A percentile compares a stretch with the other conserved stretches of the same genome.
phyloP scores from a whole-genome alignment of 75 land plant species.

The Sequoia sempervirens region DNA sequence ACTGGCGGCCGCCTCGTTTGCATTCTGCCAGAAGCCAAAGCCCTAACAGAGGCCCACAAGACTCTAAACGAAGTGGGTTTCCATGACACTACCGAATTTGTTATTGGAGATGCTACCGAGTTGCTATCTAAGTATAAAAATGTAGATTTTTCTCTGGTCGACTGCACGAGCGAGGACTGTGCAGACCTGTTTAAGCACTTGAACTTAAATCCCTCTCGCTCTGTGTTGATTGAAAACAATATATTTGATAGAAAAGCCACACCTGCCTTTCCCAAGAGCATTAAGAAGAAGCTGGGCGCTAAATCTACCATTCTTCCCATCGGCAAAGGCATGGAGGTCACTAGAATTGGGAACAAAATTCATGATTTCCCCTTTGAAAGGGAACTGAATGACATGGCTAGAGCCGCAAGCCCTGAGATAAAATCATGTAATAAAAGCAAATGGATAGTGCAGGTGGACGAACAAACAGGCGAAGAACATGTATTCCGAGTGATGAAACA shows the following conservation, averaged over 20 bases:
- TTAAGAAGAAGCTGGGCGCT: constrained; percentile 10
- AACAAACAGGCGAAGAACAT: constrained; percentile 10
- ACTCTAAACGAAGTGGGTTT: constrained; percentile 10
- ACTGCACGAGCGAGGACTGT: constrained; percentile 12
- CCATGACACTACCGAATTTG: constrained; percentile 11
- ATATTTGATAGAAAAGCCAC: constrained; percentile 6
- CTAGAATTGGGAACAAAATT: constrained; percentile 1
- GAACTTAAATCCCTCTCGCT: constrained; percentile 15
- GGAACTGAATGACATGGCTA: not conserved
- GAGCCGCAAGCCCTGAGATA: not conserved
- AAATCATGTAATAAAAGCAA: not conserved
- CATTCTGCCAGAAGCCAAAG: constrained; percentile 9
- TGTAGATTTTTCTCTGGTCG: constrained; percentile 25
- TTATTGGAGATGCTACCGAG: constrained; percentile 16
- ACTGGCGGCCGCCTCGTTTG: constrained; percentile 34
- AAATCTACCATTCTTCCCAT: constrained; percentile 25
- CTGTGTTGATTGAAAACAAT: constrained; percentile 29
- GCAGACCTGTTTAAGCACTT: constrained; percentile 6
- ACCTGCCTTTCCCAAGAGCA: constrained; percentile 3
- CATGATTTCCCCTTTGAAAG: not conserved
- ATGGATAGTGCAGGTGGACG: not conserved
- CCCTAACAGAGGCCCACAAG: constrained; percentile 12
- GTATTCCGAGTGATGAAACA: not conserved
- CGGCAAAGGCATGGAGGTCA: constrained; percentile 29
- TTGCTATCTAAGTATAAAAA: constrained; percentile 9